Base-by-base conservation (phyloP, 345 rosid species). In the Dipteronia dyeriana region DNA sequence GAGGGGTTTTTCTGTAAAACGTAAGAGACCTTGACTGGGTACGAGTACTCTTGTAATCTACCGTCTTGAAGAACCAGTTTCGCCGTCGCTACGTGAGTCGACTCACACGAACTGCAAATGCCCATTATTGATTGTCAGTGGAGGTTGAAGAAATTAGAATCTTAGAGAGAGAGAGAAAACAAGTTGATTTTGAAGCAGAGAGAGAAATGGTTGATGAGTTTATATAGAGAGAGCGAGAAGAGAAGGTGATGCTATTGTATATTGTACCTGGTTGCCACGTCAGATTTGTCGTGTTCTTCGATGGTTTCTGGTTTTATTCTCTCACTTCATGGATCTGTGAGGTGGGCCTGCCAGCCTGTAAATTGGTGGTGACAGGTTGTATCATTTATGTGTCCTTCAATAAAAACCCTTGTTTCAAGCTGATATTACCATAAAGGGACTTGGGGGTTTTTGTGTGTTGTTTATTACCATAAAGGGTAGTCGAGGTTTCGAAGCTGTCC, bases 1-100 rank as follows among this genome's bases (percentile, higher is more conserved):
- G 87, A 51, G 0, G 95, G 91, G 49, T 88, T 70, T 79, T 73
- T 86, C 17, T 84, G 89, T 10, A 97, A 79, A 43, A 97, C 89
- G 71, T 80, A 85, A 51, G 97, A 95, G 17, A 75, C 99, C 86
- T 87, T 92, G 1, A 97, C 89, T 0, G 99, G 93, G 75, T 87
- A 90, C 1, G 92, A 54, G 74, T 85, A 97, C 83, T 97, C 99
- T 72, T 89, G 90, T 25, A 97, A 75, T 62, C 88, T 82, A 2
- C 98, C 99, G 65, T 96, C 98, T 43, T 90, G 91, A 4, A 90
- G 82, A 47, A 97, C 85, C 74, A 97, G 79, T 83, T 97, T 97
- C 12, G 96, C 97, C 13, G 99, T 91, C 5, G 94, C 90, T 0
- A 90, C 89, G 57, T 81, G 88, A 9, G 88, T 85, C 8, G 94